Conservation (phyloP, 805 yeast species). For the Wickerhamiella slavikovae region DNA sequence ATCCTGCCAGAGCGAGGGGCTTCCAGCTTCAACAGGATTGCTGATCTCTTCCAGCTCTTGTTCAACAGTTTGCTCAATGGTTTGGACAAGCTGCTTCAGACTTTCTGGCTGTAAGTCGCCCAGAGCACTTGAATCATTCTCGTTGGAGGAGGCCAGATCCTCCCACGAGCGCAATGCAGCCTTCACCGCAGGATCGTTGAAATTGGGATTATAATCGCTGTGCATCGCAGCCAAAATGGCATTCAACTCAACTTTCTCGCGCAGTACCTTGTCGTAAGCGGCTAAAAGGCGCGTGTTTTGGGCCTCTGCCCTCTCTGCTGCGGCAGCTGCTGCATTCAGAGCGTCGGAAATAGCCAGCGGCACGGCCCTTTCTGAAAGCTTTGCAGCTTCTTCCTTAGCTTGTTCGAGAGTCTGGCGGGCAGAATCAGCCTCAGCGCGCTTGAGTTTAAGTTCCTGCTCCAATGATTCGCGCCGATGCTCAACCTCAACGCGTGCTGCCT, state of each 20-base stretch:
- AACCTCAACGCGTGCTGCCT: background rate
- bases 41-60: background rate
- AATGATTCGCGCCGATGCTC: background rate
- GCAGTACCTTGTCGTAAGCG: background rate
- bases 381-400: background rate
- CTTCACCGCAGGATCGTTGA: constrained; percentile 77
- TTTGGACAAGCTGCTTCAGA: background rate
- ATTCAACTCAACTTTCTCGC: constrained; percentile 6
- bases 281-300: background rate
- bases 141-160: constrained; percentile 6
- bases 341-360: background rate
- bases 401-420: background rate
- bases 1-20: background rate
- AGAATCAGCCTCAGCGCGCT: background rate
- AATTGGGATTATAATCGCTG: constrained; percentile 52
- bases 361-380: background rate
- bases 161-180: constrained; percentile 31
- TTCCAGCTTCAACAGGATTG: background rate
- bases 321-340: background rate
- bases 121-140: constrained; percentile 19
- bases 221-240: constrained; percentile 28
- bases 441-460: background rate
- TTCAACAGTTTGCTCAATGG: too few species aligned
- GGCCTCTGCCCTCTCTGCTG: background rate
- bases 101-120: constrained; percentile 22